Percentiles rank a stretch among this genome's conserved stretches.
phyloP scores from a whole-genome alignment of 2,329 filamentous ascomycete genomes.

The Neopestalotiopsis sp. region DNA sequence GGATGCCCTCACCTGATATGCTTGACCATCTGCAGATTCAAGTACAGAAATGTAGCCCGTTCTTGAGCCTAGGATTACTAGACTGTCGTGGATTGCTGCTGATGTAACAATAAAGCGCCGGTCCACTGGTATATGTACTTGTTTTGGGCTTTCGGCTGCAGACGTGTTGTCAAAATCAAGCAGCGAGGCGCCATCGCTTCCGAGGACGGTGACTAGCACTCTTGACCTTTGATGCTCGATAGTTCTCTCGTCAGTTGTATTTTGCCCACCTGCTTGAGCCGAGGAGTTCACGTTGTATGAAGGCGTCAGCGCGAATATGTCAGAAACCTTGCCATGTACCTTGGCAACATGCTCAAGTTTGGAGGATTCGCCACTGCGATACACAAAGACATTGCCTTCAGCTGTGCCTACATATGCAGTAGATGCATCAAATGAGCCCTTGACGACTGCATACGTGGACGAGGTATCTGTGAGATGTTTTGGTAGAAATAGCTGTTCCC shows the following conservation, averaged over 20 bases:
- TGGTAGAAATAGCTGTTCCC: constrained; percentile 47
- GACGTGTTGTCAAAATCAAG: constrained; percentile 41
- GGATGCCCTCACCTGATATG: constrained; percentile 36
- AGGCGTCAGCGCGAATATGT: constrained; percentile 44
- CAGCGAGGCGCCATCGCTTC: constrained; percentile 47
- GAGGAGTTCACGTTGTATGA: neutral
- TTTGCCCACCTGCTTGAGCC: neutral
- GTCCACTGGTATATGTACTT: constrained; percentile 45
- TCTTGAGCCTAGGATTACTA: constrained; percentile 60
- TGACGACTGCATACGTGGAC: constrained; percentile 53
- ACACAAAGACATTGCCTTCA: constrained; percentile 53
- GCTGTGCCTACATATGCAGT: constrained; percentile 54
- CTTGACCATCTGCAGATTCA: constrained; percentile 23
- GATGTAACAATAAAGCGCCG: constrained; percentile 55
- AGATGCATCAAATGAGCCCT: constrained; percentile 39
- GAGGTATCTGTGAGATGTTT: constrained; percentile 43
- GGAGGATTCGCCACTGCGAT: constrained; percentile 31
- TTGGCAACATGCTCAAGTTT: constrained; percentile 41
- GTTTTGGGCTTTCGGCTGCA: constrained; percentile 33
- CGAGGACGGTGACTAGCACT: constrained; percentile 47
- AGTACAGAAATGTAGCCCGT: constrained; percentile 53
- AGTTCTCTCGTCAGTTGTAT: neutral
- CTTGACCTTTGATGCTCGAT: neutral
- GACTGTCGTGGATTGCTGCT: constrained; percentile 43
- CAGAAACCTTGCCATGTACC: constrained; percentile 54